These are phyloP conservation scores for Bidens hawaiensis DNA, from an alignment of 140 eudicot genomes.

Conservation along the genomic window DNA sequence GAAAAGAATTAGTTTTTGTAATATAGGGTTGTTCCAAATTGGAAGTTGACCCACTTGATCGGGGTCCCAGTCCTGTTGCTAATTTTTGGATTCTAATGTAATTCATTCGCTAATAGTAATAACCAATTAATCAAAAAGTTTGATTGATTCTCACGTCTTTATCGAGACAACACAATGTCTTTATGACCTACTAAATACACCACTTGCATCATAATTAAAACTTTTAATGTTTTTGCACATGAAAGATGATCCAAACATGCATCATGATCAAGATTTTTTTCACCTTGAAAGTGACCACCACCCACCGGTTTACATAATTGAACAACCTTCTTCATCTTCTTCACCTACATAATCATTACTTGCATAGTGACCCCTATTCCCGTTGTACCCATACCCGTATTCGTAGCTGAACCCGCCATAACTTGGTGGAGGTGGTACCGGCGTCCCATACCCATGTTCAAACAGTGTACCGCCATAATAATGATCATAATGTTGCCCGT, in stretches of 20 bases:
- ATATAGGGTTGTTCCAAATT: no score
- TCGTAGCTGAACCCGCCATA: conserved; percentile 48
- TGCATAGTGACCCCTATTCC: conserved; percentile 19
- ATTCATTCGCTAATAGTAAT: no score
- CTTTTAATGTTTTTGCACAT: no score
- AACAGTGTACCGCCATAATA: conserved; percentile 37
- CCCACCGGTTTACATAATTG: conserved; percentile 50
- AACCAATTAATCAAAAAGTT: no score
- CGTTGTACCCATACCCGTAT: conserved; percentile 25
- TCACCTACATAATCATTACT: conserved; percentile 41
- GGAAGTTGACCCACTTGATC: no score
- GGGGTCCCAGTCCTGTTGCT: no score
- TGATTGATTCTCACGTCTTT: no score
- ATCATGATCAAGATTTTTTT: conserved; percentile 13
- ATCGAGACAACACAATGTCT: no score
- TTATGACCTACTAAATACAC: no score
- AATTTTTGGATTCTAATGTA: no score
- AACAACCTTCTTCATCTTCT: conserved; percentile 48
- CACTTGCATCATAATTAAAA: no score
- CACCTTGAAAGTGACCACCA: conserved; percentile 21
- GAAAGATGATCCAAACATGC: conserved; percentile 8
- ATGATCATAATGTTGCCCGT: conserved; percentile 38
- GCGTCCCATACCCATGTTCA: conserved; percentile 38
- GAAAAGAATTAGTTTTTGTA: no score
- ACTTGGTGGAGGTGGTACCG: conserved; percentile 43